Base-by-base conservation (phyloP, 768 basidiomycete species). In the Peribolospora baueri region DNA sequence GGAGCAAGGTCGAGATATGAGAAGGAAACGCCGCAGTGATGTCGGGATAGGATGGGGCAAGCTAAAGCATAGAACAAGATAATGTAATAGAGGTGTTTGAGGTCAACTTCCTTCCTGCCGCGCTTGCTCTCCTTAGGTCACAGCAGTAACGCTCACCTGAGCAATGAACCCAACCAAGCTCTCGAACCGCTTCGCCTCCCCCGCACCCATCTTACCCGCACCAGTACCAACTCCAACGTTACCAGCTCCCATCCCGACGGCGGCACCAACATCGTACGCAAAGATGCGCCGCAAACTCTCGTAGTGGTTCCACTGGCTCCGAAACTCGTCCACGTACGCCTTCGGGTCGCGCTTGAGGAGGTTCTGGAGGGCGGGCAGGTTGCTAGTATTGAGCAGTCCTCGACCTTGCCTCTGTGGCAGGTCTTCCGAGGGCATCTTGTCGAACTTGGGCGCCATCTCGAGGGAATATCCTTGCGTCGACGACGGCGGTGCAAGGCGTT, bases 301-400 rank as follows among this genome's bases (percentile, higher is more conserved):
- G 69, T 90, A 97, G 67, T 91, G 85, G 57, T 84, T 84, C 81
- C 87, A 93, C 73, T 98, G 91, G 60, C 86, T 86, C 11, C 88
- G 65, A 61, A 97, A 98, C 62, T 98, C 93, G 58, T 97, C 91
- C 65, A 77, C 82, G 72, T 98, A 97, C 0, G 77, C 80, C 7
- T 70, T 68, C 3, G 91, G 84, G 66, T 93, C 86, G 48, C 93
- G 76, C 66, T 98, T 98, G 67, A 98, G 88, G 53, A 97, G 74
- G 66, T 95, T 95, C 67, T 97, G 91, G 6, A 98, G 74, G 65
- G 93, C 86, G 0, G 93, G 90, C 7, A 95, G 76, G 64, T 91
- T 91, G 11, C 83, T 76, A 41, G 84, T 81, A 60, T 91, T 75
- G 54, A 87, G 74, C 52, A 81, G 73, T 51, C 82, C 83, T 56